Evolutionary conservation across 805 yeast species (phyloP), one percentile per base, ranked within the genome.

Genomic region (Myxozyma neotropica): DNA sequence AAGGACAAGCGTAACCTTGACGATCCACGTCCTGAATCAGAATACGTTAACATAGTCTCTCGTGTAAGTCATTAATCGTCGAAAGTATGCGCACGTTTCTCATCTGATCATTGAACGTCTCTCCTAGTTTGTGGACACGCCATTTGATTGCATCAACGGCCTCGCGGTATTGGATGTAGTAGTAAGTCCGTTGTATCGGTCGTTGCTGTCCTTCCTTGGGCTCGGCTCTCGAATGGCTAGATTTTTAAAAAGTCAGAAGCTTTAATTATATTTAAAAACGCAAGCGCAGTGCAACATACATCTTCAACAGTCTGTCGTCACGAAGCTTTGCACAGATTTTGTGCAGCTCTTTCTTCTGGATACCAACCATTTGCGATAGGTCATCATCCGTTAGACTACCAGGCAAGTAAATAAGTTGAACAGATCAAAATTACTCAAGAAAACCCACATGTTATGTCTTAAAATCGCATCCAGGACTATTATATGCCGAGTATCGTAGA

Each of bases 101-200:
- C 75, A 93, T 81, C 69, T 91, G 96, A 64, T 87, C 89, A 70
- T 89, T 89, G 57, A 92, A 79, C 55, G 80, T 73, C 67, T 86
- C 86, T 13, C 89, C 97, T 27, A 94, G 81, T 48, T 88, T 83
- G 72, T 93, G 96, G 59, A 93, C 88, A 70, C 92, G 91, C 98
- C 98, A 94, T 74, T 94, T 94, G 71, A 94, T 84, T 2, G 97
- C 84, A 75, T 94, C 99, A 42, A 94, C 89, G 0, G 98, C 96
- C 72, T 91, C 96, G 2, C 97, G 89, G 71, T 83, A 84, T 70
- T 90, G 96, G 55, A 93, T 86, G 73, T 83, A 94, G 75, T 87
- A 94, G 69, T 90, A 90, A 1, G 93, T 87, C 68, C 92, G 81
- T 26, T 86, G 81, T 48, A 85, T 84, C 57, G 87, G 82, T 63